These are phyloP conservation scores for Fimicolochytrium jonesii DNA, from an alignment of 192 early-diverging fungal species.

Conservation along the genomic window DNA sequence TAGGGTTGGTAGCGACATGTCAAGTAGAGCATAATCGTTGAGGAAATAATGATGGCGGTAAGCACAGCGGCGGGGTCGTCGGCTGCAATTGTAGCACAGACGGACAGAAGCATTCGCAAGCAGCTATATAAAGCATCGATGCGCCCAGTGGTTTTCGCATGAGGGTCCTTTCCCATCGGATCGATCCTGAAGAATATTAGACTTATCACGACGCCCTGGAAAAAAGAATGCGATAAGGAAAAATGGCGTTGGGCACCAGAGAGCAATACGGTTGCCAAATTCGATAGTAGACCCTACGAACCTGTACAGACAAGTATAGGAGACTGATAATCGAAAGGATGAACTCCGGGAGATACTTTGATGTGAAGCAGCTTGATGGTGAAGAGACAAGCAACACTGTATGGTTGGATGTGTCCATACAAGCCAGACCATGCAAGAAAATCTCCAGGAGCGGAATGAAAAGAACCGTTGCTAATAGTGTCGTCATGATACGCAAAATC, in stretches of 20 bases:
- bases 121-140: conserved; percentile 15
- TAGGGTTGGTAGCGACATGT: conserved; percentile 14
- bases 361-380: neutral
- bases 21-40: neutral
- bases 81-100: neutral
- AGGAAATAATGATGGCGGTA: neutral
- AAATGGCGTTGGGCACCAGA: neutral
- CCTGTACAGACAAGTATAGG: neutral
- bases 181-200: conserved; percentile 5
- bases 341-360: neutral
- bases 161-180: neutral
- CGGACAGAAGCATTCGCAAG: neutral
- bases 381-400: neutral
- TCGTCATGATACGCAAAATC: conserved; percentile 8
- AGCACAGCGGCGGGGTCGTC: neutral
- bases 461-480: conserved; percentile 16
- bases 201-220: neutral
- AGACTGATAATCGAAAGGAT: neutral
- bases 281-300: too few species aligned
- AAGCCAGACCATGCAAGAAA: conserved; percentile 6
- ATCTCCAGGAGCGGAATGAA: conserved; percentile 26
- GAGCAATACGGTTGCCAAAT: too few species aligned
- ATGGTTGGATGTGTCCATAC: conserved; percentile 1
- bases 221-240: conserved; percentile 6
- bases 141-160: conserved; percentile 22